Evolutionary conservation across 305 asterid species (phyloP).

Genomic region (Andrographis paniculata): DNA sequence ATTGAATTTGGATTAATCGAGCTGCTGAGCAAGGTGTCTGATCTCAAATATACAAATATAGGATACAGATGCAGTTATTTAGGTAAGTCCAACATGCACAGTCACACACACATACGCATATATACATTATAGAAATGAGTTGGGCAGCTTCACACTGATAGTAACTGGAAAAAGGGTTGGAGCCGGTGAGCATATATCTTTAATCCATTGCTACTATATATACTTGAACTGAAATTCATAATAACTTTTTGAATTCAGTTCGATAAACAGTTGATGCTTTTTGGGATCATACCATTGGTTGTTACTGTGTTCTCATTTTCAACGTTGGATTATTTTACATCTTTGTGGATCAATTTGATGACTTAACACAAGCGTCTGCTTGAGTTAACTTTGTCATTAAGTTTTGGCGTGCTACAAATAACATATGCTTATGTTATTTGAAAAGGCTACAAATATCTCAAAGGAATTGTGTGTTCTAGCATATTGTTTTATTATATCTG

Average conservation of each 20-base stretch:
- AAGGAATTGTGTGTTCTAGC: too few relatives aligned
- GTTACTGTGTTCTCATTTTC: background rate
- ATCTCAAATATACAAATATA: slow-evolving; percentile 14
- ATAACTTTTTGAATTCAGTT: background rate
- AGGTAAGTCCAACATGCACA: background rate
- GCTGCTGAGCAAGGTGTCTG: slow-evolving; percentile 1
- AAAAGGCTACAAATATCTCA: too few relatives aligned
- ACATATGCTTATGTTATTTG: too few relatives aligned
- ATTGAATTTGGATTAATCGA: background rate
- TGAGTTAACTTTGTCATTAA: too few relatives aligned
- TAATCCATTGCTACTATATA: slow-evolving; percentile 1
- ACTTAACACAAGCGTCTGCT: too few relatives aligned
- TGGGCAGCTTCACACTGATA: background rate
- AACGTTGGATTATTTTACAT: background rate
- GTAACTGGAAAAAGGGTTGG: background rate
- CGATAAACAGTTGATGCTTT: background rate
- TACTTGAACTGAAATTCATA: slow-evolving; percentile 10
- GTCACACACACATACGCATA: background rate
- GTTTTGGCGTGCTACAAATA: too few relatives aligned
- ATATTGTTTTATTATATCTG: too few relatives aligned
- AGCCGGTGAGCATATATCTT: slow-evolving; percentile 2
- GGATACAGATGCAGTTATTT: slow-evolving; percentile 5
- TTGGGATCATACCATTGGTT: background rate
- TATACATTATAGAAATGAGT: background rate
- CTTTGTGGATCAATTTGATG: too few relatives aligned